A percentile compares a stretch with the other conserved stretches of the same genome.
Evolutionary conservation across 257 asterid genomes (phyloP).

Genomic region (Przewalskia tangutica): DNA sequence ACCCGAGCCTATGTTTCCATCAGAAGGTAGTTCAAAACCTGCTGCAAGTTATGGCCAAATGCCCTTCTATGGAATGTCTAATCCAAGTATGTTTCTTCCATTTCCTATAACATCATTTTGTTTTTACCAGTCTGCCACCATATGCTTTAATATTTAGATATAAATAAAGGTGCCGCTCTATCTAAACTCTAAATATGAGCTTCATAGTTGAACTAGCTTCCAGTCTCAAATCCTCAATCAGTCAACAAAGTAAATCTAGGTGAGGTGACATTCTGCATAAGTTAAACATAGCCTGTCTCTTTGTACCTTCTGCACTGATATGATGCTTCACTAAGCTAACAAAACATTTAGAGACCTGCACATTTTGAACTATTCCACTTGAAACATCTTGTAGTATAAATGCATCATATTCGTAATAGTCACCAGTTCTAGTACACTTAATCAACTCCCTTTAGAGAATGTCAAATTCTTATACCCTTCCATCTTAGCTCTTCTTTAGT

Average conservation of each 20-base stretch:
- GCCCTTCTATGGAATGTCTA: conserved; percentile 57
- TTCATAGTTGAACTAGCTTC: background rate
- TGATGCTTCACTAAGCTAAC: background rate
- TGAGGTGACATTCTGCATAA: background rate
- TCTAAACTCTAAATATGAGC: background rate
- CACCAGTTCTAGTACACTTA: background rate
- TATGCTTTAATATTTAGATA: background rate
- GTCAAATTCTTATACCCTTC: background rate
- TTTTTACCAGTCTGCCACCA: background rate
- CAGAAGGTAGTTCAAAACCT: conserved; percentile 56
- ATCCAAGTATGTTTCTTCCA: conserved; percentile 39
- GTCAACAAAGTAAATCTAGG: background rate
- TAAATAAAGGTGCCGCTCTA: background rate
- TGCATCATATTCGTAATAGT: background rate
- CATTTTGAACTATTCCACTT: background rate
- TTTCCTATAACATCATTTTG: background rate
- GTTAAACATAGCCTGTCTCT: background rate
- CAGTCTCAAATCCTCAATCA: background rate
- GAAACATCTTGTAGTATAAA: background rate
- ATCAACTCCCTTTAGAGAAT: background rate
- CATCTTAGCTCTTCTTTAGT: background rate
- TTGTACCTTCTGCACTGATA: background rate
- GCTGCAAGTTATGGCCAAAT: conserved; percentile 53
- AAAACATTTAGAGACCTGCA: background rate
- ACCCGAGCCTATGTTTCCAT: conserved; percentile 55